phyloP scores from a whole-genome alignment of 2,329 filamentous ascomycete species.

The Colletotrichum lindemuthianum region DNA sequence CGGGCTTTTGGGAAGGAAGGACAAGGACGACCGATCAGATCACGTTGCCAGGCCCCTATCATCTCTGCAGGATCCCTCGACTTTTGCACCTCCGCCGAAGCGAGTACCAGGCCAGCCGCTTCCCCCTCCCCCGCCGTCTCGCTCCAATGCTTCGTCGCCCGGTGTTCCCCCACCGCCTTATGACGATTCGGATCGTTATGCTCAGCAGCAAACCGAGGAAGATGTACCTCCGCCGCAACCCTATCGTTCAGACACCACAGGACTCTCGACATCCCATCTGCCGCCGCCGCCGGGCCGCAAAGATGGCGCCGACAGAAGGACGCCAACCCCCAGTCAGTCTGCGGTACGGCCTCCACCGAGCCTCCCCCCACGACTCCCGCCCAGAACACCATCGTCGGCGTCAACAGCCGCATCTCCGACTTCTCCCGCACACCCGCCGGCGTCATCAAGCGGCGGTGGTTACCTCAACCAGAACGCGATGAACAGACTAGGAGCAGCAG shows the following conservation, averaged over 20 bases:
- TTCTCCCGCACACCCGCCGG: slow-evolving; percentile 56
- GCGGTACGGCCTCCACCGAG: slow-evolving; percentile 60
- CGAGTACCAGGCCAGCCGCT: slow-evolving; percentile 50
- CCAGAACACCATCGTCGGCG: slow-evolving; percentile 53
- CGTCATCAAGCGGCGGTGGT: slow-evolving; percentile 40
- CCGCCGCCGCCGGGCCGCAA: slow-evolving; percentile 74
- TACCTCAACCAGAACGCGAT: slow-evolving; percentile 67
- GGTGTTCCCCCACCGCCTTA: slow-evolving; percentile 33
- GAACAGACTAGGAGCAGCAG: slow-evolving; percentile 74
- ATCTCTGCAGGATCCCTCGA: slow-evolving; percentile 77
- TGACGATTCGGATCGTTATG: slow-evolving; percentile 33
- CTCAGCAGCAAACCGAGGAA: slow-evolving; percentile 42
- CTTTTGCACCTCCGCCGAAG: slow-evolving; percentile 85
- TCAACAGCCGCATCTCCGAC: slow-evolving; percentile 30
- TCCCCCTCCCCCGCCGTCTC: slow-evolving; percentile 32
- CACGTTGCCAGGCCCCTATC: slow-evolving; percentile 70
- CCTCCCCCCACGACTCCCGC: slow-evolving; percentile 75
- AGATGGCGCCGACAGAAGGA: slow-evolving; percentile 50
- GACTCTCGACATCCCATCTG: slow-evolving; percentile 73
- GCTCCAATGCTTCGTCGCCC: slow-evolving; percentile 52
- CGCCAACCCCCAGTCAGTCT: slow-evolving; percentile 40
- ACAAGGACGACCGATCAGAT: slow-evolving; percentile 43
- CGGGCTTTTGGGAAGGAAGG: slow-evolving; percentile 55
- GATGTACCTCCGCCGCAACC: slow-evolving; percentile 66
- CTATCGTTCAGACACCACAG: slow-evolving; percentile 76